phyloP scores from a whole-genome alignment of 805 yeast genomes.

The Candida hispaniensis region DNA sequence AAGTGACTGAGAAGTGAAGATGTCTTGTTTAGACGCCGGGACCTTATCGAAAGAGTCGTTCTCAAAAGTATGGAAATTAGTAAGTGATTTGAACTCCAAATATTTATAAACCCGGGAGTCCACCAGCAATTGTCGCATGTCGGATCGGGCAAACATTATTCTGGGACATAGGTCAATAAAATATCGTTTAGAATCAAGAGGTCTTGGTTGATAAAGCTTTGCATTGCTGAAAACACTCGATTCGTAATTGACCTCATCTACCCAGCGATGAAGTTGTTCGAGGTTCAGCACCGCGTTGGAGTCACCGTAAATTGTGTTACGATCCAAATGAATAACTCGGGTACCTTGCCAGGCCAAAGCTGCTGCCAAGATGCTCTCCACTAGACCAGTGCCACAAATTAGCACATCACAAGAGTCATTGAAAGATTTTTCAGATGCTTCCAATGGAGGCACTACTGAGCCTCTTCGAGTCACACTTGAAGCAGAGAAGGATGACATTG shows the following conservation, averaged over 20 bases:
- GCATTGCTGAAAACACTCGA: constrained; percentile 51
- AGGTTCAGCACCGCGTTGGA: constrained; percentile 73
- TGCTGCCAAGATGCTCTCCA: constrained; percentile 81
- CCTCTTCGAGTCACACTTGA: constrained; percentile 31
- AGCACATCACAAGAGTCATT: constrained; percentile 70
- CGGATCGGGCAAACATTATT: constrained; percentile 82
- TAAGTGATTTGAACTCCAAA: constrained; percentile 81
- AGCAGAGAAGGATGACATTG: constrained; percentile 34
- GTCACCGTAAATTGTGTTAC: constrained; percentile 81
- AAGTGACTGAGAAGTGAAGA: constrained; percentile 78
- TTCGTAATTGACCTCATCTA: constrained; percentile 48
- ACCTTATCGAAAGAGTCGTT: constrained; percentile 82
- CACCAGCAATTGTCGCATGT: constrained; percentile 63
- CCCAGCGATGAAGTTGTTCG: constrained; percentile 81
- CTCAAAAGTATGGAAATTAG: constrained; percentile 88
- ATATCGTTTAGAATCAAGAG: constrained; percentile 58
- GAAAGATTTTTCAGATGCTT: constrained; percentile 27
- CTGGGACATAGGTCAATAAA: constrained; percentile 84
- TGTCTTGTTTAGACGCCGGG: constrained; percentile 81
- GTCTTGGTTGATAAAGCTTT: constrained; percentile 64
- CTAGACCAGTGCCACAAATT: constrained; percentile 86
- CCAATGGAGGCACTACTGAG: constrained; percentile 32
- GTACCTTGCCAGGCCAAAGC: constrained; percentile 98
- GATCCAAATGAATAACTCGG: constrained; percentile 81
- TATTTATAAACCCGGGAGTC: constrained; percentile 84